Evolutionary conservation across 257 asterid genomes (phyloP), one percentile per base, ranked within the genome.

Genomic region (Solanum okadae): DNA sequence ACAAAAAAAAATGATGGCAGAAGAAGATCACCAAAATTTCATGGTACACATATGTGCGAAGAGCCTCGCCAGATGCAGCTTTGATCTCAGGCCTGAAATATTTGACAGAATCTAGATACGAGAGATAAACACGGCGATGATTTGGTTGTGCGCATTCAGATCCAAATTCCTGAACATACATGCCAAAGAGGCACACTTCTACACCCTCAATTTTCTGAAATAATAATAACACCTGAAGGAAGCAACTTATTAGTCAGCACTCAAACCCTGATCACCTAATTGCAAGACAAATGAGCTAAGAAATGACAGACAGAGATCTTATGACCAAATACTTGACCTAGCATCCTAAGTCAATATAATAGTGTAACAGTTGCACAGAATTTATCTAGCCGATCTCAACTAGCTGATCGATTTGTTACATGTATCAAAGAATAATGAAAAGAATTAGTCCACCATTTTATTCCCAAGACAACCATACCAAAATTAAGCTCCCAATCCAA

Each of bases 181-280:
- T 97, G 89, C 99, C 99, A 89, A 97, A 97, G 76, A 97, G 90
- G 96, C 99, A 97, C 67, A 97, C 99, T 92, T 97, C 99, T 20
- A 97, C 99, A n/a, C 99, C 99, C 93, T 97, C 99, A 84, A 97
- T 97, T 90, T 93, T 93, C 93, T 97, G 99, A 90, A 97, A 97
- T 91, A 97, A 90, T 34, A 97, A 92, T 72, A 97, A 90, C 85
- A 95, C 99, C 99, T 97, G 96, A 78, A 91, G 88, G 87, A 92
- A 52, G 79, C 87, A 78, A 79, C 86, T 84, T 67, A 88, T 75
- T 90, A 91, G 86, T 85, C 72, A 82, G 63, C 35, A 82, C 63
- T 85, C 86, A 83, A 15, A 75, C 70, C 59, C 44, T 49, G 40
- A 82, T 82, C 86, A 82, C 42, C 70, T 49, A 82, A 82, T 82